Evolutionary conservation across 306 rosid genomes (phyloP), one percentile per base, ranked within the genome.

Genomic region (Glycyrrhiza uralensis): DNA sequence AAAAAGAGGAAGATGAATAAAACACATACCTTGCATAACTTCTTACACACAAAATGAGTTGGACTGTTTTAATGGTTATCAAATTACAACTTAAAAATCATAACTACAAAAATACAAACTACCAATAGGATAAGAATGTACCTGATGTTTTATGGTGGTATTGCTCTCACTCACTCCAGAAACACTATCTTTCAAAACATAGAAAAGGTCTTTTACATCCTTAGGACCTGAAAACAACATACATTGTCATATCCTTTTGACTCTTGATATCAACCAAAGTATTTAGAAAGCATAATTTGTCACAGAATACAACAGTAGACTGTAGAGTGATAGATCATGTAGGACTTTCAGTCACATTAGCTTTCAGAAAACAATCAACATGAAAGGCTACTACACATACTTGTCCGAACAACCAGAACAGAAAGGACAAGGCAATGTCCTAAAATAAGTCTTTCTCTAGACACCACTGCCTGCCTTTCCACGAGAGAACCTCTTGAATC

Each of bases 401-500:
- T 78, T 79, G 87, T 63, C 58, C 98, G 91, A 69, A 87, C 92
- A 81, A 94, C 77, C 55, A 94, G 80, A 75, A 86, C 71, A 15
- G 97, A 89, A 41, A 91, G 97, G 72, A 91, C 90, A 50, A 94
- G 94, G 70, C 98, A 94, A 71, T 94, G 98, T 80, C 94, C 98
- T 56, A 94, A 82, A 72, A 85, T 83, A 32, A 91, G 98, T 72
- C 98, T 85, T 84, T 94, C 98, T 83, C 98, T 88, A 33, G 82
- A 82, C 64, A 94, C 91, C 79, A 94, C 98, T 30, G 91, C 96
- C 74, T 22, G 91, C 77, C 98, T 83, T 82, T 89, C 97, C 82
- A 94, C 98, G 64, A 89, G 95, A 69, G 97, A 92, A 66, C 98
- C 97, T 86, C 92, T 91, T 77, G 97, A 91, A 83, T 94, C 98